A percentile compares a stretch with the other conserved stretches of the same genome.
These are phyloP conservation scores for Aspergillus biplanus DNA, from an alignment of 495 filamentous ascomycete species.

Conservation along the genomic window DNA sequence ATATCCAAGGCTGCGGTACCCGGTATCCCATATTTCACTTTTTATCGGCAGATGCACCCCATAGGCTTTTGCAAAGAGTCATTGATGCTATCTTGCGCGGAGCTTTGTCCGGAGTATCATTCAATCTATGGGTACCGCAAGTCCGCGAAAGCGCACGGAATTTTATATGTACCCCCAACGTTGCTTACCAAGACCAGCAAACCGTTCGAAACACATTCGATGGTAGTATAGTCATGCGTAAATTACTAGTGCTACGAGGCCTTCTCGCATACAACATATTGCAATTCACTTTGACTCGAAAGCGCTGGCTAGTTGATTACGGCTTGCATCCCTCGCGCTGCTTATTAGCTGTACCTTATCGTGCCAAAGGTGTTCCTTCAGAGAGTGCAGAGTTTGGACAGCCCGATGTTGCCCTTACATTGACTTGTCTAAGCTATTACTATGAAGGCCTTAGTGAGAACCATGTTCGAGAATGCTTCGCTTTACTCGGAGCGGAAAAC, in stretches of 20 bases:
- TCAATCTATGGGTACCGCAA: background rate
- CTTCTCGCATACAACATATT: slow-evolving; percentile 62
- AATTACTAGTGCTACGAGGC: slow-evolving; percentile 61
- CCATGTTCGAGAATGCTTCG: slow-evolving; percentile 55
- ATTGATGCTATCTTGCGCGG: background rate
- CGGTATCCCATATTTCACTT: slow-evolving; percentile 12
- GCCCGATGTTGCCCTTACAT: slow-evolving; percentile 66
- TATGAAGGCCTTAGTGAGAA: slow-evolving; percentile 61
- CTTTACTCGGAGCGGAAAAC: slow-evolving; percentile 55
- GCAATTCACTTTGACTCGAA: slow-evolving; percentile 55
- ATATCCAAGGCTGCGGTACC: background rate
- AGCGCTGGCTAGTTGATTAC: slow-evolving; percentile 62
- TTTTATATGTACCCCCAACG: background rate
- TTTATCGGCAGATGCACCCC: background rate
- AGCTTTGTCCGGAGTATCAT: slow-evolving; percentile 5
- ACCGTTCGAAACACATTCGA: background rate
- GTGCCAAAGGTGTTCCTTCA: slow-evolving; percentile 67
- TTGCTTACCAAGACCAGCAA: background rate
- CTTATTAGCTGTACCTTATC: slow-evolving; percentile 58
- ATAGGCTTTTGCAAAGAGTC: background rate
- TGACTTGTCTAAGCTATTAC: slow-evolving; percentile 72
- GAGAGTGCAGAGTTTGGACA: slow-evolving; percentile 72
- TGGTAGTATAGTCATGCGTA: slow-evolving; percentile 16
- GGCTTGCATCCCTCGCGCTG: slow-evolving; percentile 31
- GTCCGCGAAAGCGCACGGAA: background rate